phyloP scores from a whole-genome alignment of 768 basidiomycete species.

The Pulveroboletus ravenelii region DNA sequence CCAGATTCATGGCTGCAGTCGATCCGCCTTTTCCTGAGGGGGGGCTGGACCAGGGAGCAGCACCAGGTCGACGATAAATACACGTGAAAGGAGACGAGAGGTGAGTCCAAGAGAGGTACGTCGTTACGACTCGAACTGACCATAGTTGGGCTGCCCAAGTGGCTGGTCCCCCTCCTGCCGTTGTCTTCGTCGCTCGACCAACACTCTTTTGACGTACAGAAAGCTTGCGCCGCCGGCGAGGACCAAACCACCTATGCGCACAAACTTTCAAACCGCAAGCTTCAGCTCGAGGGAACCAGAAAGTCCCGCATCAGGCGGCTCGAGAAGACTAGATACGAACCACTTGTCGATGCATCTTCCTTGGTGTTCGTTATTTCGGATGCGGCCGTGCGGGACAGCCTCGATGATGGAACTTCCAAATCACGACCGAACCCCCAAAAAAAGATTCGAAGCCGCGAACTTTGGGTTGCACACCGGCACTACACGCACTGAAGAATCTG shows the following conservation, averaged over 20 bases:
- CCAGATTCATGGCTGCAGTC: constrained; percentile 5
- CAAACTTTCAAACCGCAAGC: constrained; percentile 8
- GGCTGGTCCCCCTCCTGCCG: constrained; percentile 14
- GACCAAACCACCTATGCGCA: constrained; percentile 27
- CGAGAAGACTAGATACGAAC: constrained; percentile 8
- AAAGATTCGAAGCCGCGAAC: constrained; percentile 15
- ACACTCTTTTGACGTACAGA: constrained; percentile 28
- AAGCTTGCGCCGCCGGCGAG: constrained; percentile 28
- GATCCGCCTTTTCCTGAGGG: constrained; percentile 4
- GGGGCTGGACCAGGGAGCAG: neutral
- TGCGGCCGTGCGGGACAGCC: neutral
- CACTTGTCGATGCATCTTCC: constrained; percentile 15
- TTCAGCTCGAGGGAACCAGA: neutral
- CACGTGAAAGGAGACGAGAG: neutral
- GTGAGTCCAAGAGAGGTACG: neutral
- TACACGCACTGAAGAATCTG: neutral
- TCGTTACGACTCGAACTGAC: neutral
- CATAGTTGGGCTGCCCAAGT: constrained; percentile 6
- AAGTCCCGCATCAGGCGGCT: neutral
- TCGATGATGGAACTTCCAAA: constrained; percentile 2
- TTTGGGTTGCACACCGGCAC: neutral
- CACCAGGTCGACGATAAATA: neutral
- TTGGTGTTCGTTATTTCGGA: neutral
- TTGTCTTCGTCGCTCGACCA: constrained; percentile 24
- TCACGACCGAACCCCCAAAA: constrained; percentile 5